Conservation (phyloP, 2,329 filamentous ascomycete genomes). For the Diplodia scrobiculata region DNA sequence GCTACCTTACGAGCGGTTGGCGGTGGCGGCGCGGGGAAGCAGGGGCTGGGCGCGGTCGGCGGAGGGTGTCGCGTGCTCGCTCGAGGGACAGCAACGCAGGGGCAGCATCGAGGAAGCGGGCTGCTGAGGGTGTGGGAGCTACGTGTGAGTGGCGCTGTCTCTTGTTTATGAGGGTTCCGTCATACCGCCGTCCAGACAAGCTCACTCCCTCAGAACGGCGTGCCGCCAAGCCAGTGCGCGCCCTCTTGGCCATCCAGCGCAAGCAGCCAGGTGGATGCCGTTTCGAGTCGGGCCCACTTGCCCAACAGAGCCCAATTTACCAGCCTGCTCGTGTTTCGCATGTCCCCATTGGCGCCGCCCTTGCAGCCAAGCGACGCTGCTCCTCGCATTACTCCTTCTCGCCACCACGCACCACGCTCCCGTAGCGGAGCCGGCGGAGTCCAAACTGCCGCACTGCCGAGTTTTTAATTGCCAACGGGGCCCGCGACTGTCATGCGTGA, state of each 20-base stretch:
- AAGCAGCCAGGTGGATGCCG: conserved; percentile 2
- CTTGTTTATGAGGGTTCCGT: conserved; percentile 12
- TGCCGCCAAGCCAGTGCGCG: conserved; percentile 11
- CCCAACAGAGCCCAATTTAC: not conserved
- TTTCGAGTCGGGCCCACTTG: conserved; percentile 21
- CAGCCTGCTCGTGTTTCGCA: conserved; percentile 7
- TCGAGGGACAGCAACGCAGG: conserved; percentile 3
- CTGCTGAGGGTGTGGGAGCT: not conserved
- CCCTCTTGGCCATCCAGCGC: not conserved
- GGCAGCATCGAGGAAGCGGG: conserved; percentile 15
- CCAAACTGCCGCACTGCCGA: conserved; percentile 8
- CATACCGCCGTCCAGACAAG: conserved; percentile 12
- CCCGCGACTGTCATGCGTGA: conserved; percentile 17
- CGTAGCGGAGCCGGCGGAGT: not conserved
- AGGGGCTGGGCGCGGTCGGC: conserved; percentile 17
- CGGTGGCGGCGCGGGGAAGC: conserved; percentile 10
- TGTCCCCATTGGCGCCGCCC: conserved; percentile 10
- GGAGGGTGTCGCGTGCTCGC: conserved; percentile 26
- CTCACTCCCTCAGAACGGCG: conserved; percentile 10
- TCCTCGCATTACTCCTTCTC: not conserved
- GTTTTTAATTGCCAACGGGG: conserved; percentile 14
- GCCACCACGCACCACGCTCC: not conserved
- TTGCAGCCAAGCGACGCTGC: conserved; percentile 10
- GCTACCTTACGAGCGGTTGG: conserved; percentile 15
- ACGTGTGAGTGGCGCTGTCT: conserved; percentile 6